phyloP scores from a whole-genome alignment of 2,329 filamentous ascomycete genomes.

The Microsporum audouinii region DNA sequence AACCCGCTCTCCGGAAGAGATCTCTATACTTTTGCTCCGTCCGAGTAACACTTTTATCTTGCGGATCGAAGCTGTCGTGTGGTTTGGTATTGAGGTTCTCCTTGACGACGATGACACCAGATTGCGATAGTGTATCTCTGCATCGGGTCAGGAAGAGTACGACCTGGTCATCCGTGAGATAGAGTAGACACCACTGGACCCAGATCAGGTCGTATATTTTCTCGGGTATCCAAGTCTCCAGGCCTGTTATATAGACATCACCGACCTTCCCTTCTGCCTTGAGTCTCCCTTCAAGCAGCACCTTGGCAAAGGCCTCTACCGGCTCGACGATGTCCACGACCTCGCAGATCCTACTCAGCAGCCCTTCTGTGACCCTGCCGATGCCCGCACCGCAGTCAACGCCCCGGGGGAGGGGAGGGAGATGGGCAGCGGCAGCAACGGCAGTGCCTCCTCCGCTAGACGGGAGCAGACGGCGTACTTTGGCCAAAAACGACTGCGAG shows the following conservation, averaged over 20 bases:
- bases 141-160: slow-evolving; percentile 55
- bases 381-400: slow-evolving; percentile 60
- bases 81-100: slow-evolving; percentile 58
- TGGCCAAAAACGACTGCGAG: slow-evolving; percentile 57
- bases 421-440: neutral
- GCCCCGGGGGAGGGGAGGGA: slow-evolving; percentile 24
- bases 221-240: slow-evolving; percentile 56
- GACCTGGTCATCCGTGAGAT: slow-evolving; percentile 65
- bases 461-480: slow-evolving; percentile 40
- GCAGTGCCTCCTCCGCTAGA: slow-evolving; percentile 3
- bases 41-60: slow-evolving; percentile 68
- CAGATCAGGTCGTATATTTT: slow-evolving; percentile 67
- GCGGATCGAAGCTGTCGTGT: slow-evolving; percentile 59
- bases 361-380: slow-evolving; percentile 66
- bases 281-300: slow-evolving; percentile 36
- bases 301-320: slow-evolving; percentile 63
- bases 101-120: slow-evolving; percentile 55
- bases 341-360: slow-evolving; percentile 59
- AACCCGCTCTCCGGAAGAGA: slow-evolving; percentile 57
- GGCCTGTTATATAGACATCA: slow-evolving; percentile 57
- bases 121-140: slow-evolving; percentile 36
- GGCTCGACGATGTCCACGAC: slow-evolving; percentile 78
- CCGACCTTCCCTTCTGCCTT: slow-evolving; percentile 42
- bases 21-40: slow-evolving; percentile 58
- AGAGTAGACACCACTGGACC: slow-evolving; percentile 82